Base-by-base conservation (phyloP, 1,284 basidiomycete genomes). In the Neonothopanus nambi region DNA sequence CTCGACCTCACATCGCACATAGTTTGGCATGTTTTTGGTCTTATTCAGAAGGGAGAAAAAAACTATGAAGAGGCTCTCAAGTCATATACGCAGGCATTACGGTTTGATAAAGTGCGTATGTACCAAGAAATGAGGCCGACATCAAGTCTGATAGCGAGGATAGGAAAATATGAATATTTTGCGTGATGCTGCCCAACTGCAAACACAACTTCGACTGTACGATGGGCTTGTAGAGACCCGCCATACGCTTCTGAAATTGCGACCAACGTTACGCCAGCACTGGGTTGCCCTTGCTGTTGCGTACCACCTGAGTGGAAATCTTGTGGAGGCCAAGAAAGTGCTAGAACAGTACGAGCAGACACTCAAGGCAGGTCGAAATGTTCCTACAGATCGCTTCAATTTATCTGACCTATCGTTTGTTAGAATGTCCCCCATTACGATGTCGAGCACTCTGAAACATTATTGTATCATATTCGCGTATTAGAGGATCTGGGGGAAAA, bases 21-120 rank as follows among this genome's bases (percentile, higher is more conserved):
- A 66, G 91, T 89, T 66, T 99, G 97, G 96, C 97, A 99, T 69
- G 95, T 99, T 57, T 91, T 95, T 65, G 97, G 95, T 41, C 86
- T 98, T 63, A 84, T 96, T 30, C 90, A 94, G 67, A 93, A 95
- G 70, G 89, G 87, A 40, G 91, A 95, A 69, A 92, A 88, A 70
- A 93, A 95, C 65, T 95, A 94, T 62, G 88, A 91, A 62, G 91
- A 93, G 65, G 91, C 93, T 1, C 78, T 95, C 66, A 92, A 93
- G 65, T 93, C 91, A 28, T 91, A 91, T 65, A 82, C 77, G 3
- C 83, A 87, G 67, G 97, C 93, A 3, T 75, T 95, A 58, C 81
- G 83, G 59, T 93, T 92, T 64, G 96, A 98, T 75, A 90, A 89
- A 71, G 94, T 94, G 63, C 65, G 82, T 37, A 41, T 44, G 28